Conservation (phyloP, 2,329 filamentous ascomycete species). For the Coleophoma crateriformis region DNA sequence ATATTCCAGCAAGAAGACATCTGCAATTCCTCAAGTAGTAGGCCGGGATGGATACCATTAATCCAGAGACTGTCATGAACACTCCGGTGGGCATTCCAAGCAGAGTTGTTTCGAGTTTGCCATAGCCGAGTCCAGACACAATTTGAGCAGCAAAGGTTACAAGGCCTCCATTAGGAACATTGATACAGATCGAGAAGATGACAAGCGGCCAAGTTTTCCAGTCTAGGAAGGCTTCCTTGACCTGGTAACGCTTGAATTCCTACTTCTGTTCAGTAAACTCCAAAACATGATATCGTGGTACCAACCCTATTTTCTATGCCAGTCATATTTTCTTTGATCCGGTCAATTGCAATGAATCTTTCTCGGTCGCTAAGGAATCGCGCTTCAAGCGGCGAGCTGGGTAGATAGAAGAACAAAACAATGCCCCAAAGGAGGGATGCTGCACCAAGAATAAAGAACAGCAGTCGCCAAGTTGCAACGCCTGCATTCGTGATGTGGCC, state of each 20-base stretch:
- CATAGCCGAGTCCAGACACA: not conserved
- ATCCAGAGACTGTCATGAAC: not conserved
- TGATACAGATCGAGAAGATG: constrained; percentile 37
- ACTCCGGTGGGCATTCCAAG: not conserved
- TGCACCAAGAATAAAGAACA: constrained; percentile 34
- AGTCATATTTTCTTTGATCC: constrained; percentile 47
- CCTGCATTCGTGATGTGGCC: constrained; percentile 36
- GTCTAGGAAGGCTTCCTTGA: constrained; percentile 36
- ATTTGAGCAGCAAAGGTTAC: constrained; percentile 42
- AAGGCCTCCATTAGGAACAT: constrained; percentile 43
- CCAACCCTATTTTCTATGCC: constrained; percentile 38
- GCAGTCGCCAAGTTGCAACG: constrained; percentile 51
- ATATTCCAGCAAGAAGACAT: not conserved
- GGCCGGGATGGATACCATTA: not conserved
- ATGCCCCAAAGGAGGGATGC: constrained; percentile 34
- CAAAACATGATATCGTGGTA: not conserved
- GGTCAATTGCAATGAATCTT: constrained; percentile 39
- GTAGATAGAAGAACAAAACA: constrained; percentile 35
- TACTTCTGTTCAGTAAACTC: not conserved
- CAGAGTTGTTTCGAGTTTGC: not conserved
- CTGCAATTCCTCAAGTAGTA: not conserved
- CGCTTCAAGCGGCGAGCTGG: constrained; percentile 40
- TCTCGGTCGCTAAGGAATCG: constrained; percentile 29
- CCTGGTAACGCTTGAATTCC: constrained; percentile 40
- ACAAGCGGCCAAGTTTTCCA: not conserved